Base-by-base conservation (phyloP, 169 alveolate species). In the Pseudocohnilembus persalinus region DNA sequence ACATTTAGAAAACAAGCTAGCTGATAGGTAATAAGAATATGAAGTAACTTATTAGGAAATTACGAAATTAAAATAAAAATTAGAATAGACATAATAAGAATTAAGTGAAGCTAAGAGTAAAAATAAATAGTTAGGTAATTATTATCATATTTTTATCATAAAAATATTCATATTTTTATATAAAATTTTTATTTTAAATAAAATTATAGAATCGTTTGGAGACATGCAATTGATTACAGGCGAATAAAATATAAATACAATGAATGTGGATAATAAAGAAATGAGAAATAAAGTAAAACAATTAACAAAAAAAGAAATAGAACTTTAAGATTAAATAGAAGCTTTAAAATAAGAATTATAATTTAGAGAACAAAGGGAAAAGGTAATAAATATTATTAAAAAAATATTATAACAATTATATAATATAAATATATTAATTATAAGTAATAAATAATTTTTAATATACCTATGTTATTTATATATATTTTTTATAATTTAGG, bases 251-350 rank as follows among this genome's bases (percentile, higher is more conserved):
- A 72, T 33, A 68, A 63, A 31, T 77, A 31, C 27, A 68, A 72
- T 4, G 33, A 68, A 34, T 63, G 73, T 20, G 72, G 82, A 77
- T 30, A 77, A 33, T 33, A 77, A 30, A 63, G 77, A 79, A 28
- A 28, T 79, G 31, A 79, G 76, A 79, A 33, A 49, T n/a, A 79
- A 64, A 79, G 63, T 79, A 25, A 79, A 73, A 28, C 63, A 79
- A 28, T 72, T 79, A n/a, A 79, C 84, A 16, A 49, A 34, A 35
- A 79, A 73, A 63, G 84, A 79, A 79, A 49, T 79, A 63, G 84
- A 79, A 24, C 76, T 79, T 49, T 29, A 79, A 79, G 84, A 79
- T 35, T 63, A 79, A 63, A 28, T 79, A n/a, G 84, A 79, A 63
- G 28, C 35, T 16, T 73, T 79, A 0, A 79, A 63, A 64, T 27